Conservation (phyloP, 2,329 filamentous ascomycete species). For the Chrysoporthe austroafricana region DNA sequence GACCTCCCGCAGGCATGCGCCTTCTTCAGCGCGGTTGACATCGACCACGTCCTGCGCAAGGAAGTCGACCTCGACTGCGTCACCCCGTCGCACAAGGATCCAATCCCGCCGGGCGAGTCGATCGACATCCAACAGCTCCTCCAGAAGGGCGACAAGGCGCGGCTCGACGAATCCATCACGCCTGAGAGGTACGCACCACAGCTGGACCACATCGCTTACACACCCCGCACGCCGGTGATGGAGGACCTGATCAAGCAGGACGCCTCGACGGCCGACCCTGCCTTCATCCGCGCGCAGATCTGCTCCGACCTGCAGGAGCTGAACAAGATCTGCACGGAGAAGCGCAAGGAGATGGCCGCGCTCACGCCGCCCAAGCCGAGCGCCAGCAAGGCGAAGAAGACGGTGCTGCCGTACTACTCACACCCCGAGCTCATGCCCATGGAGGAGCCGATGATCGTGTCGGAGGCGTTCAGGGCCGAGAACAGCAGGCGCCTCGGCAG, state of each 20-base stretch:
- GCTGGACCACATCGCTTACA: conserved; percentile 68
- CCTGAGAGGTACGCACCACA: conserved; percentile 60
- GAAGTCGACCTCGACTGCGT: conserved; percentile 98
- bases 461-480: conserved; percentile 39
- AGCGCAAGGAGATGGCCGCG: conserved; percentile 44
- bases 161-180: conserved; percentile 66
- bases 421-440: conserved; percentile 44
- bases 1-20: conserved; percentile 93
- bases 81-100: conserved; percentile 79
- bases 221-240: conserved; percentile 78
- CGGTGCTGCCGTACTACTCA: conserved; percentile 43
- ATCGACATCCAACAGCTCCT: conserved; percentile 83
- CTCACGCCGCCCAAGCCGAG: conserved; percentile 18
- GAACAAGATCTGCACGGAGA: conserved; percentile 68
- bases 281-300: conserved; percentile 86
- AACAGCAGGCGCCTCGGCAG: conserved; percentile 24
- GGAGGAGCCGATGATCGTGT: conserved; percentile 42
- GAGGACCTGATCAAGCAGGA: conserved; percentile 60
- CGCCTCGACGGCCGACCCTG: conserved; percentile 49
- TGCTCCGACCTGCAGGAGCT: conserved; percentile 74
- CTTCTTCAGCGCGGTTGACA: conserved; percentile 93
- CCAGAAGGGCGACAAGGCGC: conserved; percentile 69
- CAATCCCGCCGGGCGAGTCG: conserved; percentile 84
- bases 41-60: conserved; percentile 94
- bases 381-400: conserved; percentile 26